Percentiles rank a stretch among this genome's conserved stretches.
These are phyloP conservation scores for Solanum medicagineum DNA, from an alignment of 257 asterid genomes.

Conservation along the genomic window DNA sequence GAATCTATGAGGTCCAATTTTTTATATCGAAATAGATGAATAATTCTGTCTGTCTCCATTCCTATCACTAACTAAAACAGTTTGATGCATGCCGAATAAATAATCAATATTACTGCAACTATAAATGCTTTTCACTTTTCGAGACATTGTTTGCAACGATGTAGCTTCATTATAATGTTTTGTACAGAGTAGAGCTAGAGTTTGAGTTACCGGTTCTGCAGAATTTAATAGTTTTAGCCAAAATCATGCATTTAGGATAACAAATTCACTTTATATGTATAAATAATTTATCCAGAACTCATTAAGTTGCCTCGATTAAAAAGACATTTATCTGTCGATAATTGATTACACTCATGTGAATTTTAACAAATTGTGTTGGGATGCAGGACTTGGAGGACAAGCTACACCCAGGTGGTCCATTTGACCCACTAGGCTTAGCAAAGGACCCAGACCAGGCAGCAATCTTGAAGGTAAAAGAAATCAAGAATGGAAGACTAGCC, in stretches of 20 bases:
- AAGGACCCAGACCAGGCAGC: conserved; percentile 95
- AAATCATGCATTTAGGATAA: background rate
- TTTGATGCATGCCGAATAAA: too few species aligned
- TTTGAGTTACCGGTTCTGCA: background rate
- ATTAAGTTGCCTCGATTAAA: background rate
- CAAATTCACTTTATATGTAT: background rate
- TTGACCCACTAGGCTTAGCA: conserved; percentile 87
- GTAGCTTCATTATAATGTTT: background rate
- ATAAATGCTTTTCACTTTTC: too few species aligned
- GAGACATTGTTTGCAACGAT: background rate
- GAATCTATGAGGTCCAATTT: background rate
- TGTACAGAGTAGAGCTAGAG: background rate
- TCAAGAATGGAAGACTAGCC: conserved; percentile 89
- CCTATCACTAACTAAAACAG: too few species aligned
- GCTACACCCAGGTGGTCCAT: conserved; percentile 98
- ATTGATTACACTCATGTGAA: background rate
- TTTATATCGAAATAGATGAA: too few species aligned
- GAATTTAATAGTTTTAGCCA: too few species aligned
- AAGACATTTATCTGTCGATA: background rate
- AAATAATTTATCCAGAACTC: background rate
- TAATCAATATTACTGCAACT: too few species aligned
- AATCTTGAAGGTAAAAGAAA: conserved; percentile 84
- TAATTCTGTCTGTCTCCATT: too few species aligned
- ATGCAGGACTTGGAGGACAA: conserved; percentile 78
- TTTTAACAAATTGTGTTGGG: background rate